Percentiles rank a stretch among this genome's conserved stretches.
These are phyloP conservation scores for Limnanthes douglasii DNA, from an alignment of 345 rosid genomes.

Conservation along the genomic window DNA sequence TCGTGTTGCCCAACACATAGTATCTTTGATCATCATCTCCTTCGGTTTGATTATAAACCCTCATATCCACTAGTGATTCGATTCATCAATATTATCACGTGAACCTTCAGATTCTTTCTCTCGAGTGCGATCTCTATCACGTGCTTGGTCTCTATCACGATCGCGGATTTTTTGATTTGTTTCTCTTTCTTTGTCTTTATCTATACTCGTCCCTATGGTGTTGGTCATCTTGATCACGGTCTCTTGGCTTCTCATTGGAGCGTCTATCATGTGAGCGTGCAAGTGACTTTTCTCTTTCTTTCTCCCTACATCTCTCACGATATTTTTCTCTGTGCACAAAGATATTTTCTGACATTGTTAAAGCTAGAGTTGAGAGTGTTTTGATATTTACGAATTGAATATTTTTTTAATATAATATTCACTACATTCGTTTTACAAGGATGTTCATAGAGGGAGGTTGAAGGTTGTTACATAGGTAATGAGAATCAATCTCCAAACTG, in stretches of 20 bases:
- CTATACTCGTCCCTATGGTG: conserved; percentile 60
- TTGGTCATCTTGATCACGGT: conserved; percentile 78
- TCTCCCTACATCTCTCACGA: conserved; percentile 46
- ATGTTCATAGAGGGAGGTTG: too few relatives aligned
- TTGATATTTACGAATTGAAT: too few relatives aligned
- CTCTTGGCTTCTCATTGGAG: too few relatives aligned
- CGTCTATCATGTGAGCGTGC: conserved; percentile 61
- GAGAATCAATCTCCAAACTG: too few relatives aligned
- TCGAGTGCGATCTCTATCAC: conserved; percentile 40
- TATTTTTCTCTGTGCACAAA: conserved; percentile 8
- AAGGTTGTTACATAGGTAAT: too few relatives aligned
- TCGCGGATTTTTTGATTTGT: conserved; percentile 28
- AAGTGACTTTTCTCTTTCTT: conserved; percentile 60
- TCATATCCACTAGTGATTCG: conserved; percentile 42
- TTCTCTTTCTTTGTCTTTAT: conserved; percentile 28
- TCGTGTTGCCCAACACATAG: too few relatives aligned
- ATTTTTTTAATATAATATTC: too few relatives aligned
- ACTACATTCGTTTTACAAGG: too few relatives aligned
- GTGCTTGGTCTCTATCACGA: conserved; percentile 23
- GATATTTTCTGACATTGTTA: conserved; percentile 18
- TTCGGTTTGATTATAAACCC: conserved; percentile 42
- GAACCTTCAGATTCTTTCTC: conserved; percentile 31
- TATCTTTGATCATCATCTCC: conserved; percentile 34
- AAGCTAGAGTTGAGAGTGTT: too few relatives aligned
- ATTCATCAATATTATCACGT: conserved; percentile 42